A percentile compares a stretch with the other conserved stretches of the same genome.
phyloP scores from a whole-genome alignment of 352 stramenopile species.

The Pythium rhizo-oryzae region DNA sequence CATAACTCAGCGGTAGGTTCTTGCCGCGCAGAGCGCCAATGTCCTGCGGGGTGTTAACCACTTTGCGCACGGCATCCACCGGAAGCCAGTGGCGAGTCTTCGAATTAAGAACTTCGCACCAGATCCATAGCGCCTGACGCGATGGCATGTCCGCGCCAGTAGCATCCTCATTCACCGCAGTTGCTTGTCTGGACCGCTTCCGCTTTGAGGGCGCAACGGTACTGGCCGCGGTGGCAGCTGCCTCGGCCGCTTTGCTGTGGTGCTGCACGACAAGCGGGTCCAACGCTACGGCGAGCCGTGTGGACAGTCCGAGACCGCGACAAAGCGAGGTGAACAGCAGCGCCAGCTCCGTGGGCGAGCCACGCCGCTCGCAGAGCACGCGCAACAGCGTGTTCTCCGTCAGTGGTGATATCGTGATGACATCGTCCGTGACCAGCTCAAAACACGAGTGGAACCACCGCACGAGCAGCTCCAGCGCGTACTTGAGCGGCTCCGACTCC shows the following conservation, averaged over 20 bases:
- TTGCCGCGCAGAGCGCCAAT: slow-evolving; percentile 55
- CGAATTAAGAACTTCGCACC: slow-evolving; percentile 69
- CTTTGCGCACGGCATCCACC: slow-evolving; percentile 52
- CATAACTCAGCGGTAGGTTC: slow-evolving; percentile 57
- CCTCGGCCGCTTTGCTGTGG: slow-evolving; percentile 46
- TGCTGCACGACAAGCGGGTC: slow-evolving; percentile 56
- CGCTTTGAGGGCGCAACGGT: background rate
- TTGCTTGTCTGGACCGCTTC: slow-evolving; percentile 9
- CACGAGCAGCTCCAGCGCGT: slow-evolving; percentile 65
- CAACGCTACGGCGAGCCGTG: slow-evolving; percentile 48
- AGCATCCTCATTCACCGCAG: background rate
- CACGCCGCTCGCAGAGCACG: slow-evolving; percentile 52
- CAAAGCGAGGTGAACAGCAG: slow-evolving; percentile 71
- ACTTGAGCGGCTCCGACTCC: slow-evolving; percentile 40
- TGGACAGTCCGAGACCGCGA: slow-evolving; percentile 51
- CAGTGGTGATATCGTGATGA: slow-evolving; percentile 21
- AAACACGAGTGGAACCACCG: slow-evolving; percentile 71
- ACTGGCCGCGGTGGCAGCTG: background rate
- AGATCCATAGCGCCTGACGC: slow-evolving; percentile 44
- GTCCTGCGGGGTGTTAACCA: slow-evolving; percentile 53
- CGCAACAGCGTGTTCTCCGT: slow-evolving; percentile 55
- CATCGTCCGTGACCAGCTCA: slow-evolving; percentile 16
- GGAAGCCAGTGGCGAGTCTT: slow-evolving; percentile 55
- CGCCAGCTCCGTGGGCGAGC: slow-evolving; percentile 47
- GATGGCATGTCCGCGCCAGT: background rate